A percentile compares a stretch with the other conserved stretches of the same genome.
Conservation (phyloP, 495 filamentous ascomycete genomes). For the Penicillium turbatum region DNA sequence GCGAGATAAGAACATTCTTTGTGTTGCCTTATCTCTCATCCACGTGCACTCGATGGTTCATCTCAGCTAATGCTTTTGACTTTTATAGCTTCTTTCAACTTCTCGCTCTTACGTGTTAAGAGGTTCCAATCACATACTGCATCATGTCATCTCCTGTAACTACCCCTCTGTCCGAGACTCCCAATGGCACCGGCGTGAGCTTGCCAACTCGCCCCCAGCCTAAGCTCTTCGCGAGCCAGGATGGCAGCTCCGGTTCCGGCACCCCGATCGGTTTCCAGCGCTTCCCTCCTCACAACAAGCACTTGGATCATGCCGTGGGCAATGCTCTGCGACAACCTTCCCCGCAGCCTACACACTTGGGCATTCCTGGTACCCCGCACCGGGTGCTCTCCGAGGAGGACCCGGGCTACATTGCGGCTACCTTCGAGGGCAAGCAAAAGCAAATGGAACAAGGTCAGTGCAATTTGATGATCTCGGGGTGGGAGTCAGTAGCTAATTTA, state of each 20-base stretch:
- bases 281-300: conserved; percentile 52
- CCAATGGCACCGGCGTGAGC: conserved; percentile 22
- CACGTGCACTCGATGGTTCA: conserved; percentile 5
- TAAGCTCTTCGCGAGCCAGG: conserved; percentile 35
- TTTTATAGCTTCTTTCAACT: conserved; percentile 16
- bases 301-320: conserved; percentile 58
- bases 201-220: conserved; percentile 35
- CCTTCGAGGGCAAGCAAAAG: conserved; percentile 88
- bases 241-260: conserved; percentile 39
- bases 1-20: conserved; percentile 8
- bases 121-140: conserved; percentile 7
- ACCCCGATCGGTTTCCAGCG: conserved; percentile 49
- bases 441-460: conserved; percentile 84
- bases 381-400: conserved; percentile 79
- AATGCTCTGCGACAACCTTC: conserved; percentile 67
- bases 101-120: conserved; percentile 13
- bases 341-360: conserved; percentile 86
- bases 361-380: conserved; percentile 60
- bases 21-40: conserved; percentile 5
- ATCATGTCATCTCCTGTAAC: conserved; percentile 39
- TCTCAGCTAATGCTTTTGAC: conserved; percentile 12
- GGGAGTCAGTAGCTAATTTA: conserved; percentile 7
- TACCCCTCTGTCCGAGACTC: conserved; percentile 29
- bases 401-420: conserved; percentile 92
- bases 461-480: not conserved